Evolutionary conservation across 2,329 filamentous ascomycete genomes (phyloP).

Genomic region (Pseudogymnoascus sp.): DNA sequence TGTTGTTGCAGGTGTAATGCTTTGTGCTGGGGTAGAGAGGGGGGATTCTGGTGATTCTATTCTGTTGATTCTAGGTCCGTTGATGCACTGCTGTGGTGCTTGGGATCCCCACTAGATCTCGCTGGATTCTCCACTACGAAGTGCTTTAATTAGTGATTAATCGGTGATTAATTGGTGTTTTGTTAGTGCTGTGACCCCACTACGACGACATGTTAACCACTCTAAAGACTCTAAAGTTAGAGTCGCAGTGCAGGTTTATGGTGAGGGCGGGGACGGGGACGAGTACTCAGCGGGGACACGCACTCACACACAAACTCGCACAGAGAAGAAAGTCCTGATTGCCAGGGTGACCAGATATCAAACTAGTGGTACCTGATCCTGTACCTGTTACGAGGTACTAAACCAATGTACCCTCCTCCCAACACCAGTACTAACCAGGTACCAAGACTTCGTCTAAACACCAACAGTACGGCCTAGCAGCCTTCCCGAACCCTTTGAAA

Average conservation of each 20-base stretch:
- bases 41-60: neutral
- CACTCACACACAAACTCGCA: neutral
- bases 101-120: neutral
- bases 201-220: neutral
- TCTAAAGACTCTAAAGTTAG: neutral
- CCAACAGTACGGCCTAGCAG: neutral
- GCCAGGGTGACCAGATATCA: neutral
- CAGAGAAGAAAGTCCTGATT: neutral
- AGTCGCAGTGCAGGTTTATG: neutral
- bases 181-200: neutral
- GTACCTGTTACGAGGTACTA: neutral
- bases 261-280: neutral
- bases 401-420: neutral
- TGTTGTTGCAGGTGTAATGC: neutral
- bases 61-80: neutral
- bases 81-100: neutral
- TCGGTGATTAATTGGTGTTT: neutral
- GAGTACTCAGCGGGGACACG: neutral
- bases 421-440: neutral
- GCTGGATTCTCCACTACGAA: neutral
- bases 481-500: neutral
- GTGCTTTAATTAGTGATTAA: neutral
- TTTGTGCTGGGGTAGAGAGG: neutral
- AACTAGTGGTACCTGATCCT: neutral
- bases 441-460: neutral